phyloP scores from a whole-genome alignment of 345 rosid genomes.

The Arabis hirsuta region DNA sequence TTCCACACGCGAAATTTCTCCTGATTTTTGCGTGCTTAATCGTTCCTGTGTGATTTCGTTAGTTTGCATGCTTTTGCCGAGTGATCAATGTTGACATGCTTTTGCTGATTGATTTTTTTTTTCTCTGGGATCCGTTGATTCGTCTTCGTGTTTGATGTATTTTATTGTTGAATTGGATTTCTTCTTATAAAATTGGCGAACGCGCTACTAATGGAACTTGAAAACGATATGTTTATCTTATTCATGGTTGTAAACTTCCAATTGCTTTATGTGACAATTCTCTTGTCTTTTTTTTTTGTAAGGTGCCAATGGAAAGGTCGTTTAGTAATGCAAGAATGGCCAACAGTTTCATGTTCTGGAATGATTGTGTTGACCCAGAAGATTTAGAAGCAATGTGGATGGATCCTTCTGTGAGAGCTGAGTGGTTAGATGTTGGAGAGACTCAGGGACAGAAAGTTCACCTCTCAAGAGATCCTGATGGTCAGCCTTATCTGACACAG shows the following conservation, averaged over 20 bases:
- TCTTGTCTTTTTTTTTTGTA: background rate
- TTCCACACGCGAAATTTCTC: conserved; percentile 7
- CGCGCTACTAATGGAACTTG: background rate
- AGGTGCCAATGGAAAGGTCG: conserved; percentile 45
- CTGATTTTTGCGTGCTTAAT: background rate
- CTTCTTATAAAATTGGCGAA: background rate
- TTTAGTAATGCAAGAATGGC: conserved; percentile 53
- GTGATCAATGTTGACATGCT: conserved; percentile 21
- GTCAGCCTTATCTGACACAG: conserved; percentile 86
- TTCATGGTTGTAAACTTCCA: conserved; percentile 6
- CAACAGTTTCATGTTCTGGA: conserved; percentile 82
- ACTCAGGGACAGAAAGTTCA: conserved; percentile 76
- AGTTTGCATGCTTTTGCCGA: conserved; percentile 1
- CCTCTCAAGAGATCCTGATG: conserved; percentile 94
- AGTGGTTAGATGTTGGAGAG: conserved; percentile 93
- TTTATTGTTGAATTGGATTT: conserved; percentile 1
- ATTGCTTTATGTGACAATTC: conserved; percentile 2
- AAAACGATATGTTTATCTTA: conserved; percentile 1
- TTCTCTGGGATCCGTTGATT: conserved; percentile 13
- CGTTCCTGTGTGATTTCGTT: background rate
- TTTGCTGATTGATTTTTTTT: background rate
- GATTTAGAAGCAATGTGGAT: conserved; percentile 92
- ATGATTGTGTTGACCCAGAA: conserved; percentile 67
- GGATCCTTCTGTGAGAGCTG: conserved; percentile 68
- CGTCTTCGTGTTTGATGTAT: conserved; percentile 4